Evolutionary conservation across 176 grass and related monocot genomes (phyloP), one percentile per base, ranked within the genome.

Genomic region (Typha latifolia): DNA sequence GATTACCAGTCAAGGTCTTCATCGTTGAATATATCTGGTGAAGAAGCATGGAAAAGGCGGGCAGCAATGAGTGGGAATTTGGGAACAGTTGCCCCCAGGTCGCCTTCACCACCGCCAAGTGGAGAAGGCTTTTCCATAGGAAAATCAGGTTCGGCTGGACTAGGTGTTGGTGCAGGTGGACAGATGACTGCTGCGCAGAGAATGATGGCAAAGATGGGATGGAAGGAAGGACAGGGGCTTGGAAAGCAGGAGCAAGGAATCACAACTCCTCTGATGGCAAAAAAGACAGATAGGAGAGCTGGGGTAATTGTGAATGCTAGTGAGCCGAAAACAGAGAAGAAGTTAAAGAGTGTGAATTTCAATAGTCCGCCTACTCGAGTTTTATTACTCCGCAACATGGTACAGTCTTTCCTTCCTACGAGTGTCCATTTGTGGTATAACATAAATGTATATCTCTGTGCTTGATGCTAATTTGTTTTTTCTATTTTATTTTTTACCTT

Each of bases 191-290:
- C 94, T 21, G 94, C 89, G 14, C 89, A 97, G 81, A 78, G 94
- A 72, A 99, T 99, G 94, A 99, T 99, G 94, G 89, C 94, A 53
- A 99, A 90, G 79, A 99, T 99, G 94, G 94, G 94, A 6, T 99
- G 94, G 94, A 99, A 90, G 66, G 89, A 93, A 75, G 94, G 94
- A 21, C 94, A 99, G 81, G 94, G 94, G 3, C 89, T 97, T 14
- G 94, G 94, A 3, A 97, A 90, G 67, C 88, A 80, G 51, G 94
- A 97, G 71, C 89, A 97, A 55, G 94, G 94, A 12, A 97, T 97
- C 67, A 97, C 85, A 0, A 80, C 89, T 0, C 89, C 94, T 18
- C 76, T 97, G 4, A 80, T 97, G 34, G 94, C 89, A 14, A 97
- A 79, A 67, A 97, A 97, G 70, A 97, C 89, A 1, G 94, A 97